Evolutionary conservation across 2,329 filamentous ascomycete genomes (phyloP).

Genomic region (Ophiosphaerella herpotricha): DNA sequence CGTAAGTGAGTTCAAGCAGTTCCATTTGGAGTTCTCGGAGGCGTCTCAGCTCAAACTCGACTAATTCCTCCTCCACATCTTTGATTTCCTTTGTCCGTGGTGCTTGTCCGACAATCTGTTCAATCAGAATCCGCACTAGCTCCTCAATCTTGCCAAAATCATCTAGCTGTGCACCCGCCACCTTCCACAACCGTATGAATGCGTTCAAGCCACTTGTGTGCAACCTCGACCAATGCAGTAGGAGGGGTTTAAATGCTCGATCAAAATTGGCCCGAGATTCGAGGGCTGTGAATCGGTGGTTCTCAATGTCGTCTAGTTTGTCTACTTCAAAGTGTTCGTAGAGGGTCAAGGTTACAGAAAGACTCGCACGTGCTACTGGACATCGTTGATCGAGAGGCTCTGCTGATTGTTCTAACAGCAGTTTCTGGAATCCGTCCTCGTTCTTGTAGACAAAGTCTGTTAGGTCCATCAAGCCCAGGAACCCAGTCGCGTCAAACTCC

Average conservation of each 20-base stretch:
- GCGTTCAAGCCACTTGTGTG: conserved; percentile 84
- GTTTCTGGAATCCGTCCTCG: conserved; percentile 89
- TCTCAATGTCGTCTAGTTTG: conserved; percentile 77
- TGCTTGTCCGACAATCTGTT: conserved; percentile 85
- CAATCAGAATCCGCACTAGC: conserved; percentile 84
- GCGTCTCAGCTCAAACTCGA: conserved; percentile 77
- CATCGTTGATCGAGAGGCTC: conserved; percentile 74
- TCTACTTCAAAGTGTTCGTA: conserved; percentile 97
- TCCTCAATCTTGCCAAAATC: conserved; percentile 96
- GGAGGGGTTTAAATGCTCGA: conserved; percentile 80
- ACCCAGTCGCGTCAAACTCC: conserved; percentile 86
- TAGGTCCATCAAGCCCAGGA: conserved; percentile 95
- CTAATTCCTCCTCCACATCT: conserved; percentile 87
- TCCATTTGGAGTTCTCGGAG: conserved; percentile 92
- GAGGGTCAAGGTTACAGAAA: conserved; percentile 83
- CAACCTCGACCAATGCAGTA: conserved; percentile 90
- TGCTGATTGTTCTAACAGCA: conserved; percentile 84
- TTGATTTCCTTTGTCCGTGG: conserved; percentile 79
- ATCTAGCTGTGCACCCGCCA: conserved; percentile 78
- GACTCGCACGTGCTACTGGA: conserved; percentile 82
- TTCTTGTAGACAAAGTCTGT: conserved; percentile 91
- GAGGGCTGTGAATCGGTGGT: conserved; percentile 72
- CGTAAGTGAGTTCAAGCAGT: conserved; percentile 85
- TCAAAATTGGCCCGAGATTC: conserved; percentile 81
- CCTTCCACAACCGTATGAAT: conserved; percentile 92